Percentiles rank a stretch among this genome's conserved stretches.
Conservation (phyloP, 2,329 filamentous ascomycete genomes). For the Cadophora malorum region DNA sequence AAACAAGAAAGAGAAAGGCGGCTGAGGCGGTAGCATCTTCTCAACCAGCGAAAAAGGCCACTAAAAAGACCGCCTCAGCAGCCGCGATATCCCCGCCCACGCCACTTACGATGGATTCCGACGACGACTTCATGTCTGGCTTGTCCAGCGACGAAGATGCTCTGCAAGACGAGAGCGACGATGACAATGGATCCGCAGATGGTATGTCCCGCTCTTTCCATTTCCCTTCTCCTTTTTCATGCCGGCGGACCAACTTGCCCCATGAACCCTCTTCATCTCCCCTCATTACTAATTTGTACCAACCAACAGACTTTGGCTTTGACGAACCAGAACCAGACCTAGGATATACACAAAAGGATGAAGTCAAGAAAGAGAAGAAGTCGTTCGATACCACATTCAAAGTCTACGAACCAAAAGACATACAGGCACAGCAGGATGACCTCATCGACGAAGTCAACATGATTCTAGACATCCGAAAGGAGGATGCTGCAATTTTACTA, state of each 20-base stretch:
- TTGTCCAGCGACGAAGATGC: slow-evolving; percentile 79
- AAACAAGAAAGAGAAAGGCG: slow-evolving; percentile 59
- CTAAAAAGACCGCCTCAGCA: slow-evolving; percentile 48
- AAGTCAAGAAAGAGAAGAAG: slow-evolving; percentile 73
- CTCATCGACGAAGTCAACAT: slow-evolving; percentile 90
- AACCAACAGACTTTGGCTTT: slow-evolving; percentile 45
- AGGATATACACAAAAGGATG: slow-evolving; percentile 63
- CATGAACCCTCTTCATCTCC: slow-evolving; percentile 16
- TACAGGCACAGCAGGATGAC: slow-evolving; percentile 82
- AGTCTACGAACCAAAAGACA: slow-evolving; percentile 80
- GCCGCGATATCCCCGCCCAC: slow-evolving; percentile 57
- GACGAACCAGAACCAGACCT: slow-evolving; percentile 58
- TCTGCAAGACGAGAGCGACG: slow-evolving; percentile 79
- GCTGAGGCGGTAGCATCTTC: slow-evolving; percentile 50
- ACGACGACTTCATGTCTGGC: slow-evolving; percentile 90
- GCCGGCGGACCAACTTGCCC: background rate
- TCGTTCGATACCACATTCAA: slow-evolving; percentile 87
- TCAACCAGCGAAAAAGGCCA: slow-evolving; percentile 44
- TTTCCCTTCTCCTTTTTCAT: background rate
- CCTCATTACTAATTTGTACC: slow-evolving; percentile 18
- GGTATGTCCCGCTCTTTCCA: slow-evolving; percentile 36
- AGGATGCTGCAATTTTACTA: slow-evolving; percentile 88
- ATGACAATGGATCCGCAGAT: slow-evolving; percentile 65
- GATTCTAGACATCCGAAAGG: slow-evolving; percentile 87
- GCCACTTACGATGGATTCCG: slow-evolving; percentile 83